Evolutionary conservation across 139 green algal species (phyloP), one percentile per base, ranked within the genome.

Genomic region (Mesostigma viride): DNA sequence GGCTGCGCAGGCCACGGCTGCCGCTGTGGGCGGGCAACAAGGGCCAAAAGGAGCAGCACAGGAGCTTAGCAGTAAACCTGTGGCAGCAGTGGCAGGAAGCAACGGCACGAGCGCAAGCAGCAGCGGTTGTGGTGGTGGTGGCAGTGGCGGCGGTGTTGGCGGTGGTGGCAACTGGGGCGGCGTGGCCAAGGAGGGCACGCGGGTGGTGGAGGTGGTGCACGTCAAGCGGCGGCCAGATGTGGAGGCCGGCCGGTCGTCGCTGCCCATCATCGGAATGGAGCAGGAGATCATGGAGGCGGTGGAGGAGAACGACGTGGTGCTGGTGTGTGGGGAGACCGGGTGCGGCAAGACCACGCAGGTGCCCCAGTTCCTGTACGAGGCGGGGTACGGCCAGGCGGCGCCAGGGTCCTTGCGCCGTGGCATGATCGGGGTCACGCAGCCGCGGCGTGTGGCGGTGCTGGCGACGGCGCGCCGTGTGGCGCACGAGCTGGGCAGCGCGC

Each of bases 301-400:
- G 6, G 30, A 57, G 1, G 58, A 70, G 1, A 48, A 86, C 33
- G 85, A 91, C 65, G 84, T 95, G 3, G 60, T 95, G 22, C 76
- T 91, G 35, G 71, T 96, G 51, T 94, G 84, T 65, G 91, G 91
- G 28, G 90, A 92, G 79, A 95, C 89, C 1, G 91, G 91, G 2
- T 95, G 83, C 66, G 90, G 90, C 45, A 96, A 96, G 62, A 97
- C 90, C 27, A 96, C 90, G 4, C 90, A 95, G 83, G 86, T 95
- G 20, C 90, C 90, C 1, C 91, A 98, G 60, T 98, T 98, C 70
- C 77, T 97, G 51, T 83, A 87, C 48, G 90, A 98, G 74, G 89
- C 89, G 3, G 90, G 92, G 0, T 97, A 89, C 68, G 89, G 92
- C 32, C n/a, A n/a, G n/a, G n/a, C n/a, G n/a, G n/a, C n/a, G n/a